Evolutionary conservation across 2,329 filamentous ascomycete genomes (phyloP).

Genomic region (Myrmaecium sp.): DNA sequence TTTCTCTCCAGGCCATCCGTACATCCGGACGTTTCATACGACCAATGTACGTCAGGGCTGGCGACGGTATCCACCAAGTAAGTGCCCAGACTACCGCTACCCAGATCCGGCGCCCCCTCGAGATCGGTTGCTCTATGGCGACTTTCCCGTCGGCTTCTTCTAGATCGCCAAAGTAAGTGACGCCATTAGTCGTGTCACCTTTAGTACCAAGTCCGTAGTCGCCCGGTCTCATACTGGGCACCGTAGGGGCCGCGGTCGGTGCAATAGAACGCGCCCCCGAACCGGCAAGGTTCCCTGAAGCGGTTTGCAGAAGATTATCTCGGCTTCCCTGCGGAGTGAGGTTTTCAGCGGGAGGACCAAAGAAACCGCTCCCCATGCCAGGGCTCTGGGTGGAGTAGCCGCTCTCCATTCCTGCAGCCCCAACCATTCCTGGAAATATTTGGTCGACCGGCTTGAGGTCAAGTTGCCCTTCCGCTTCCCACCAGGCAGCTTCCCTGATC

Average conservation of each 20-base stretch:
- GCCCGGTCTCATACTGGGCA: slow-evolving; percentile 34
- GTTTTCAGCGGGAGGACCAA: slow-evolving; percentile 39
- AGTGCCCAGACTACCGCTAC: slow-evolving; percentile 66
- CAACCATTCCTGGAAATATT: slow-evolving; percentile 31
- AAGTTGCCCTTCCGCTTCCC: slow-evolving; percentile 93
- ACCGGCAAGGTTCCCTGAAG: slow-evolving; percentile 26
- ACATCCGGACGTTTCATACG: slow-evolving; percentile 97
- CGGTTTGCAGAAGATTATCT: slow-evolving; percentile 49
- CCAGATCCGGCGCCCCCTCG: slow-evolving; percentile 55
- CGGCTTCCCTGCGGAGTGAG: slow-evolving; percentile 49
- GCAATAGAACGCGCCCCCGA: slow-evolving; percentile 23
- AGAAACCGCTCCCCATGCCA: slow-evolving; percentile 46
- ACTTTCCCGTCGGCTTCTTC: slow-evolving; percentile 65
- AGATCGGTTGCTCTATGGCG: slow-evolving; percentile 52
- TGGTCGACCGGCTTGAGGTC: slow-evolving; percentile 50
- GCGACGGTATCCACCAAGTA: slow-evolving; percentile 91
- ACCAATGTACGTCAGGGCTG: slow-evolving; percentile 60
- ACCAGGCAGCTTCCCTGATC: slow-evolving; percentile 91
- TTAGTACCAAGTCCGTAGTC: slow-evolving; percentile 83
- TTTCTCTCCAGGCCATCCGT: slow-evolving; percentile 93
- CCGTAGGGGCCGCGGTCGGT: slow-evolving; percentile 47
- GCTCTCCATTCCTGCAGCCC: slow-evolving; percentile 47
- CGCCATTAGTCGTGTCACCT: slow-evolving; percentile 46
- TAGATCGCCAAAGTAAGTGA: slow-evolving; percentile 47
- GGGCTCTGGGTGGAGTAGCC: slow-evolving; percentile 49